A percentile compares a stretch with the other conserved stretches of the same genome.
Evolutionary conservation across 306 rosid genomes (phyloP).

Genomic region (Biancaea sappan): DNA sequence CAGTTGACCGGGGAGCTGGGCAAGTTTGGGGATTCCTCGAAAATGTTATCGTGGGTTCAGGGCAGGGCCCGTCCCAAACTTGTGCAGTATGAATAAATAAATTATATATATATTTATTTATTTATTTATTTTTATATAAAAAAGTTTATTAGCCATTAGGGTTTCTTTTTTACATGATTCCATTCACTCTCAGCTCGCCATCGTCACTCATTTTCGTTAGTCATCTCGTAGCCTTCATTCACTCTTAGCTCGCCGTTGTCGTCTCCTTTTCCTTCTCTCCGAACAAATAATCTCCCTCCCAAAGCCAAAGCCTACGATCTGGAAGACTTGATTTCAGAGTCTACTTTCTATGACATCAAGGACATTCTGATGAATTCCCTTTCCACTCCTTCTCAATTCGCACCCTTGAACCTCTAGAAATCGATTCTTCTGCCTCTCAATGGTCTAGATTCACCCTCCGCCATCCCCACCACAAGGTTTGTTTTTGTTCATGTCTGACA

Average conservation of each 20-base stretch:
- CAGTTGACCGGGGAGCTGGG: no score
- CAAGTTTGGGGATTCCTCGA: no score
- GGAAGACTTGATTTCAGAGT: conserved; percentile 74
- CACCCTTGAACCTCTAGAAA: conserved; percentile 79
- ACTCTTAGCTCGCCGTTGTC: conserved; percentile 79
- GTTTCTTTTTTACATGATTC: no score
- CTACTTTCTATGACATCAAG: conserved; percentile 81
- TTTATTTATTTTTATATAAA: no score
- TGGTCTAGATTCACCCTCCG: conserved; percentile 79
- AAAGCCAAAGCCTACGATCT: conserved; percentile 72
- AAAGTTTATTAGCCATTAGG: no score
- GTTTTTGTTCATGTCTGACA: conserved; percentile 85
- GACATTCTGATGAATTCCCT: conserved; percentile 57
- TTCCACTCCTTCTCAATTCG: conserved; percentile 81
- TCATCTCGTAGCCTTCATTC: no score
- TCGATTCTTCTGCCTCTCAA: conserved; percentile 58
- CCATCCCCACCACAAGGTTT: conserved; percentile 63
- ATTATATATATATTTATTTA: no score
- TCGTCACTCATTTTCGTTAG: no score
- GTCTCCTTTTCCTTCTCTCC: conserved; percentile 87
- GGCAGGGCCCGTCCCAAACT: no score
- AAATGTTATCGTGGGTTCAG: no score
- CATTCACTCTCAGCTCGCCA: no score
- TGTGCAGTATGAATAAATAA: no score
- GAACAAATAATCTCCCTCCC: conserved; percentile 86